A percentile compares a stretch with the other conserved stretches of the same genome.
Conservation (phyloP, 2,329 filamentous ascomycete species). For the Macroventuria anomochaeta region DNA sequence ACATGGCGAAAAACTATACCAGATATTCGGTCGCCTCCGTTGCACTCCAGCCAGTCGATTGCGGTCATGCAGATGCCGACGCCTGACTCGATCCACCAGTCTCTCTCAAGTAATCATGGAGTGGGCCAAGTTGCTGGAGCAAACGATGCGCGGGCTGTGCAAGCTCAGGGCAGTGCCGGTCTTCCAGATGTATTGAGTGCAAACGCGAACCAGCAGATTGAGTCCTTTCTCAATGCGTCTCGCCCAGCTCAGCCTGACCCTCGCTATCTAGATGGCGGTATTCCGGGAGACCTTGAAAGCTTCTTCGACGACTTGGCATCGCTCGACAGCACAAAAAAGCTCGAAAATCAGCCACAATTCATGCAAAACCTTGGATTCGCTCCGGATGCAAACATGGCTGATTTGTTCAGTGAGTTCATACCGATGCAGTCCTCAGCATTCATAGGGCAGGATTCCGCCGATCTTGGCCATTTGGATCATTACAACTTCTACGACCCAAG, state of each 20-base stretch:
- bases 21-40: conserved; percentile 2
- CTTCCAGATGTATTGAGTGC: conserved; percentile 18
- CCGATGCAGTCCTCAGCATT: conserved; percentile 46
- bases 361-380: conserved; percentile 72
- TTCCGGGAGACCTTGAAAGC: conserved; percentile 55
- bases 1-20: conserved; percentile 20
- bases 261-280: conserved; percentile 46
- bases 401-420: conserved; percentile 57
- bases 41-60: conserved; percentile 10
- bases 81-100: conserved; percentile 29
- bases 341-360: conserved; percentile 66
- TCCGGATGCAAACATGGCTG: conserved; percentile 65
- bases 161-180: conserved; percentile 17
- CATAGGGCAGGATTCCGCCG: conserved; percentile 29
- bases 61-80: conserved; percentile 23
- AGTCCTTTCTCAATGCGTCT: conserved; percentile 7
- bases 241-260: conserved; percentile 22
- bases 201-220: conserved; percentile 10
- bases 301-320: conserved; percentile 66
- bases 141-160: not conserved
- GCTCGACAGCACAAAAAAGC: conserved; percentile 60
- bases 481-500: conserved; percentile 36
- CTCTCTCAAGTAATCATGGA: conserved; percentile 10
- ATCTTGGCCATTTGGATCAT: conserved; percentile 33
- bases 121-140: conserved; percentile 3